These are phyloP conservation scores for Zea luxurians DNA, from an alignment of 176 grass and related monocot species.

Conservation along the genomic window DNA sequence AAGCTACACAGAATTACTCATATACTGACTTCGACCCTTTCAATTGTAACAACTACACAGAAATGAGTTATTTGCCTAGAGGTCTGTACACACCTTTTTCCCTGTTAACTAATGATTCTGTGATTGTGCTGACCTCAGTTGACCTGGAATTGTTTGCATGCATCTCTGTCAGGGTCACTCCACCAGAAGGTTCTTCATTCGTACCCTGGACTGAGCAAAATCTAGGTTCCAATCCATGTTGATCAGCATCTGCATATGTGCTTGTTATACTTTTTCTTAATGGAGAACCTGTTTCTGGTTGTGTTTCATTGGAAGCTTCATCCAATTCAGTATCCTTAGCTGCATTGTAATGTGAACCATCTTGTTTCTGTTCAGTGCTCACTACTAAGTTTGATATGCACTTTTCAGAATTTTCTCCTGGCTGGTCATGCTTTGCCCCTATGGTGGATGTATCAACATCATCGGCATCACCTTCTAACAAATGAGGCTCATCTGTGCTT, in stretches of 20 bases:
- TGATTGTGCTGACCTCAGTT: conserved; percentile 17
- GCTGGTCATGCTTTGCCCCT: conserved; percentile 28
- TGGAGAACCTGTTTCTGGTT: conserved; percentile 29
- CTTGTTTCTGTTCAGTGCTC: conserved; percentile 28
- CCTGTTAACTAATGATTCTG: conserved; percentile 17
- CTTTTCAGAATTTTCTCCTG: conserved; percentile 38
- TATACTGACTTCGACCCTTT: conserved; percentile 4
- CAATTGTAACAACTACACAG: conserved; percentile 17
- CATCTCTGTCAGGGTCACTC: conserved; percentile 2
- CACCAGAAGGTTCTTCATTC: conserved; percentile 21
- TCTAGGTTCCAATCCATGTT: conserved; percentile 28
- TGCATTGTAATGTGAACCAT: conserved; percentile 36
- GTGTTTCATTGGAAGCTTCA: conserved; percentile 42
- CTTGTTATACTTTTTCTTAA: conserved; percentile 36
- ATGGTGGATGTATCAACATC: conserved; percentile 21
- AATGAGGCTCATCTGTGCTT: conserved; percentile 52
- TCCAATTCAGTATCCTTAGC: conserved; percentile 29
- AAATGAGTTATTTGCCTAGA: conserved; percentile 45
- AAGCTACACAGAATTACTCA: conserved; percentile 19
- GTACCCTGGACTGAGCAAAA: conserved; percentile 15
- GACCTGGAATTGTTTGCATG: conserved; percentile 29
- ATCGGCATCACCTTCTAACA: conserved; percentile 18
- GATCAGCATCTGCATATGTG: neutral
- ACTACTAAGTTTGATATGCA: conserved; percentile 22
- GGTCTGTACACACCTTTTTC: conserved; percentile 26